Percentiles rank a stretch among this genome's conserved stretches.
Conservation (phyloP, 2,329 filamentous ascomycete species). For the Talaromyces sp. region DNA sequence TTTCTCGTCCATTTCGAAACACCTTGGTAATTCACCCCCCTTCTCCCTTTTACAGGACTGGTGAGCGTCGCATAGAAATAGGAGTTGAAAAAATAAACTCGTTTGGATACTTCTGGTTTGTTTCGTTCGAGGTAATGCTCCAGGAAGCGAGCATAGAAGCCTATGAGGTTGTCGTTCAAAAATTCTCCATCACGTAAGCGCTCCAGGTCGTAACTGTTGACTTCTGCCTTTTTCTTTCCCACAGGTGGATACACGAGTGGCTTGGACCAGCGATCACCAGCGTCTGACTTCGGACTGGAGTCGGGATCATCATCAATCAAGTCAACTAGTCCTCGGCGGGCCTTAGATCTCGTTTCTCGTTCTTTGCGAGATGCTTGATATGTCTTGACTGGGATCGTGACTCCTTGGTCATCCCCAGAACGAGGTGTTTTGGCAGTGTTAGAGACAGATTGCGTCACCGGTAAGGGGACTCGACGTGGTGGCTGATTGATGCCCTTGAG, state of each 20-base stretch:
- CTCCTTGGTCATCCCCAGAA: conserved; percentile 17
- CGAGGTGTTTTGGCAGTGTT: conserved; percentile 21
- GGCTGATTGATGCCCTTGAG: conserved; percentile 17
- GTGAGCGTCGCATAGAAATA: conserved; percentile 84
- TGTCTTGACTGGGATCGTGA: conserved; percentile 34
- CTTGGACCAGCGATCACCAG: conserved; percentile 24
- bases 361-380: conserved; percentile 19
- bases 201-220: conserved; percentile 52
- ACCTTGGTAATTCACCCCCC: conserved; percentile 74
- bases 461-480: conserved; percentile 17
- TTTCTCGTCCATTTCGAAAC: conserved; percentile 86
- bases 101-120: conserved; percentile 57
- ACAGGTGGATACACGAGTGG: conserved; percentile 46
- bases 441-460: conserved; percentile 1
- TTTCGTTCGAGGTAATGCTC: conserved; percentile 60
- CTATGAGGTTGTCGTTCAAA: conserved; percentile 88
- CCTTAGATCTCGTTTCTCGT: conserved; percentile 34
- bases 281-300: conserved; percentile 5
- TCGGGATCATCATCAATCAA: conserved; percentile 12
- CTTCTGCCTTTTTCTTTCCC: conserved; percentile 50
- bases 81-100: conserved; percentile 86
- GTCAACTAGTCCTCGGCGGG: conserved; percentile 24
- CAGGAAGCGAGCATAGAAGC: conserved; percentile 78
- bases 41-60: conserved; percentile 53
- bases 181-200: conserved; percentile 81